These are phyloP conservation scores for Phlebiopsis flavidoalba DNA, from an alignment of 768 basidiomycete genomes.

Conservation along the genomic window DNA sequence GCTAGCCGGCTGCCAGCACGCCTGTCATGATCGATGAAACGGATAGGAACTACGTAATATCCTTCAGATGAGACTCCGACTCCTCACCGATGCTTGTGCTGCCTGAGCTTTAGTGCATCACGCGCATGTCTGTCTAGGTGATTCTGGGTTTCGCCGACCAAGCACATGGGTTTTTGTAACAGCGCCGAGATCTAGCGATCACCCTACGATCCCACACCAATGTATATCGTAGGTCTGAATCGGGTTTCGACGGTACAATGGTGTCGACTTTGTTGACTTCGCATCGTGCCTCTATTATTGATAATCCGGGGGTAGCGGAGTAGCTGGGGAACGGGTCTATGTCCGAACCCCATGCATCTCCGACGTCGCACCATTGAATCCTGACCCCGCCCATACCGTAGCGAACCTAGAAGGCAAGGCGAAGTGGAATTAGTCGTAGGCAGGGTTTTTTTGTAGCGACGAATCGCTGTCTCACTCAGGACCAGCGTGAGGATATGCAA, in stretches of 20 bases:
- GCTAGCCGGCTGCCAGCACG: not conserved
- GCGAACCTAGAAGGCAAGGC: too few species aligned
- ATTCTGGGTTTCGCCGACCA: not conserved
- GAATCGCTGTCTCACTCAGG: too few species aligned
- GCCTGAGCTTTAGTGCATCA: not conserved
- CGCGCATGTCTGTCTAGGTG: not conserved
- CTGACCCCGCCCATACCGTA: too few species aligned
- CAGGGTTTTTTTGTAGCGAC: too few species aligned
- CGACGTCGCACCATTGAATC: too few species aligned
- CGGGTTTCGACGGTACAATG: not conserved
- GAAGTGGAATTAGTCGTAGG: too few species aligned
- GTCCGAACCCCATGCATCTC: too few species aligned
- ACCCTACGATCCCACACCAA: not conserved
- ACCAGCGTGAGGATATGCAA: too few species aligned
- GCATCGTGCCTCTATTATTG: not conserved
- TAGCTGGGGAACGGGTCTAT: not conserved
- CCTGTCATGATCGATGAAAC: not conserved
- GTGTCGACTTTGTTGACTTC: not conserved
- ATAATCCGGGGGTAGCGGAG: not conserved
- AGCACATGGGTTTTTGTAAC: not conserved
- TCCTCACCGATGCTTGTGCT: not conserved
- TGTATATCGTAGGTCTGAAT: not conserved
- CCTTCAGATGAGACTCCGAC: not conserved
- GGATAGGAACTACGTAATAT: not conserved
- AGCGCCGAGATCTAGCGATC: not conserved